Conservation (phyloP, 2,329 filamentous ascomycete genomes). For the Gaeumannomyces sp. region DNA sequence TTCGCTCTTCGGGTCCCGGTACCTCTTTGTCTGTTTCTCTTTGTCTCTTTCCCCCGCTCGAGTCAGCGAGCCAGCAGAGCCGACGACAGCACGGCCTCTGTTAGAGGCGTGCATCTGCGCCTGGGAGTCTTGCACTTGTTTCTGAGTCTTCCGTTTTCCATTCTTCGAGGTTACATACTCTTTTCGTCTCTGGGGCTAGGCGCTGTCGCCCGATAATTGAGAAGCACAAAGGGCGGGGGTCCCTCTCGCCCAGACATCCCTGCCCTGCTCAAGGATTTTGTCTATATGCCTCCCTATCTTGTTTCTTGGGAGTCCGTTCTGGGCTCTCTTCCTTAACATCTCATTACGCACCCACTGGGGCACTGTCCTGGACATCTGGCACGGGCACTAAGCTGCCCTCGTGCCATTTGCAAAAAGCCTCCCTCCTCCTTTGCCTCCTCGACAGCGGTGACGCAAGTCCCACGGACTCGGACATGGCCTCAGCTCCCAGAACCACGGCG, state of each 20-base stretch:
- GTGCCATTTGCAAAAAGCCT: neutral
- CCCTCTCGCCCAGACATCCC: neutral
- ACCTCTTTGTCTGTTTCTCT: no score
- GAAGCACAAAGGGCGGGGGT: neutral
- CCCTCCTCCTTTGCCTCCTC: neutral
- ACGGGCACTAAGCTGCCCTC: neutral
- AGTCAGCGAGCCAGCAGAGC: no score
- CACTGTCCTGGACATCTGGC: neutral
- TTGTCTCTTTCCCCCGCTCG: no score
- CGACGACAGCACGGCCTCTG: no score
- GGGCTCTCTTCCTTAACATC: neutral
- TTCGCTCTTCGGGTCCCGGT: no score
- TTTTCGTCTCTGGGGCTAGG: neutral
- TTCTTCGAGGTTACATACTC: neutral
- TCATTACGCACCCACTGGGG: neutral
- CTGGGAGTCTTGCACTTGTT: neutral
- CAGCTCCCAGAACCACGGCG: neutral
- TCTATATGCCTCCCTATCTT: neutral
- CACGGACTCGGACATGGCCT: neutral
- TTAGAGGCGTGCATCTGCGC: no score
- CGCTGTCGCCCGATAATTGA: neutral
- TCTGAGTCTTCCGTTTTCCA: neutral
- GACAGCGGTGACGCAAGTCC: neutral
- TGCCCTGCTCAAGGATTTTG: neutral
- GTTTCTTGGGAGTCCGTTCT: neutral